A percentile compares a stretch with the other conserved stretches of the same genome.
Evolutionary conservation across 2,329 filamentous ascomycete species (phyloP).

Genomic region (Saccharata proteae): DNA sequence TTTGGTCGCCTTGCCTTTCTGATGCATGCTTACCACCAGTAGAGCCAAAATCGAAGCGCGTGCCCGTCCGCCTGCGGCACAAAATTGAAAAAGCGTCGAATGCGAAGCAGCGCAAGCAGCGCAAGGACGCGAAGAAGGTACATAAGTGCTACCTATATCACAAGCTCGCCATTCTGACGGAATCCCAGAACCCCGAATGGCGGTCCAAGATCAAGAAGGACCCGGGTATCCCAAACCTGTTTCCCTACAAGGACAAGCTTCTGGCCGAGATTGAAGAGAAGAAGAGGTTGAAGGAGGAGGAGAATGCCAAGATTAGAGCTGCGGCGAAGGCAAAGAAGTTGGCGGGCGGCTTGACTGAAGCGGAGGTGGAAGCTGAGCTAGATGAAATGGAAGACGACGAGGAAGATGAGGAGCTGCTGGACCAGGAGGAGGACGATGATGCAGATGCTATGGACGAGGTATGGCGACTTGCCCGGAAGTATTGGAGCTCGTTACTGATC

Average conservation of each 20-base stretch:
- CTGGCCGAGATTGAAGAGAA: constrained; percentile 90
- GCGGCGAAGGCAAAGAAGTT: constrained; percentile 42
- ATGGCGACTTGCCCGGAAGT: constrained; percentile 6
- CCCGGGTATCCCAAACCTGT: constrained; percentile 91
- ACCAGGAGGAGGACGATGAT: constrained; percentile 41
- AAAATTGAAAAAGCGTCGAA: constrained; percentile 91
- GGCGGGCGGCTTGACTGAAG: constrained; percentile 22
- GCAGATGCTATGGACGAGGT: constrained; percentile 46
- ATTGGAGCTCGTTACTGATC: background rate
- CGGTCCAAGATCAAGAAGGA: constrained; percentile 92
- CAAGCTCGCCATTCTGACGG: constrained; percentile 17
- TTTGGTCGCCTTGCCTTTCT: background rate
- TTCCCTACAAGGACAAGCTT: constrained; percentile 94
- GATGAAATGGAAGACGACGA: constrained; percentile 42
- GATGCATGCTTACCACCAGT: constrained; percentile 7
- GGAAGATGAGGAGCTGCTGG: constrained; percentile 29
- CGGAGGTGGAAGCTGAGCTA: constrained; percentile 25
- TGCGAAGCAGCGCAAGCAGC: constrained; percentile 81
- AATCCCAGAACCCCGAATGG: constrained; percentile 78
- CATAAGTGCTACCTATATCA: background rate
- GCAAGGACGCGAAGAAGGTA: constrained; percentile 77
- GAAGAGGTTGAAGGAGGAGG: constrained; percentile 68
- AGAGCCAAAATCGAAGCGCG: constrained; percentile 95
- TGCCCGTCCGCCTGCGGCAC: constrained; percentile 76
- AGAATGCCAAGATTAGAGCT: constrained; percentile 54